These are phyloP conservation scores for Saxispiralis lemnorum DNA, from an alignment of 495 filamentous ascomycete genomes.

Conservation along the genomic window DNA sequence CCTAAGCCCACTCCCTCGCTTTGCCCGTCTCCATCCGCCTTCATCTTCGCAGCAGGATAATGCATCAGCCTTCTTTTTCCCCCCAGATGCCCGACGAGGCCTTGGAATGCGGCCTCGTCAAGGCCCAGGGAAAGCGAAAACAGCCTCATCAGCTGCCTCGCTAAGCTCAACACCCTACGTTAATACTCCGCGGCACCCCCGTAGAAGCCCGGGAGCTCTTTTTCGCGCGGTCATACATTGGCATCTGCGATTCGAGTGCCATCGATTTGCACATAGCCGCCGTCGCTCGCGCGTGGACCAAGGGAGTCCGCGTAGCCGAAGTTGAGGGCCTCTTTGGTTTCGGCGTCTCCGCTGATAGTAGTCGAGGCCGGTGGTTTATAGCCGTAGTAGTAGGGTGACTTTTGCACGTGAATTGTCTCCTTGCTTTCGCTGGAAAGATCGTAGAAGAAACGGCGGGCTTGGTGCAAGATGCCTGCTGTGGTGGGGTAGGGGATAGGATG, in stretches of 20 bases:
- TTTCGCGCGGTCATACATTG: constrained; percentile 27
- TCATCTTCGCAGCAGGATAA: too few species aligned
- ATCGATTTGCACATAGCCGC: constrained; percentile 16
- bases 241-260: constrained; percentile 17
- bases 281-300: constrained; percentile 3
- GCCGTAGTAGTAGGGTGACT: constrained; percentile 22
- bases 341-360: constrained; percentile 13
- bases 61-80: too few species aligned
- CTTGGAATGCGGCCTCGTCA: constrained; percentile 56
- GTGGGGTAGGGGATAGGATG: constrained; percentile 24
- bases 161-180: constrained; percentile 20
- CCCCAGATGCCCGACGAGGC: constrained; percentile 44
- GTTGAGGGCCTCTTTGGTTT: constrained; percentile 24
- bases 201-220: constrained; percentile 30
- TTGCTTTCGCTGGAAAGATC: constrained; percentile 21
- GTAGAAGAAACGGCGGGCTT: constrained; percentile 19
- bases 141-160: constrained; percentile 22
- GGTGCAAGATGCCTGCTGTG: constrained; percentile 17
- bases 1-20: constrained; percentile 29
- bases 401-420: constrained; percentile 15
- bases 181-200: constrained; percentile 33
- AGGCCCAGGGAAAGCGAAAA: constrained; percentile 47
- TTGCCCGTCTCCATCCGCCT: not conserved
- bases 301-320: constrained; percentile 3
- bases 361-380: constrained; percentile 20